phyloP scores from a whole-genome alignment of 768 basidiomycete species.

The Tricholoma terreum region DNA sequence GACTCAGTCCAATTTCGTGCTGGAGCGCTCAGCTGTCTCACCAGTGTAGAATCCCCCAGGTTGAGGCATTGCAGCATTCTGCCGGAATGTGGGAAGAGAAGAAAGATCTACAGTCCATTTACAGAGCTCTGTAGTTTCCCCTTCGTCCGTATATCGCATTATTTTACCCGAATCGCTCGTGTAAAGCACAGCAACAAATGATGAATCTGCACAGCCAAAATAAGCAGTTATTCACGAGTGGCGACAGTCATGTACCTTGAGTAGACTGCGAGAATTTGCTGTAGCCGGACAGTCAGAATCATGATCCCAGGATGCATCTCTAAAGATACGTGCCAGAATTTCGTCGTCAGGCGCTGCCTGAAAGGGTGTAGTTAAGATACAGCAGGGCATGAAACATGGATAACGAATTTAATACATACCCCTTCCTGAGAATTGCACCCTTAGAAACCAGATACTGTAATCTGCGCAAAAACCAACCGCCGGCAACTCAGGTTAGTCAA shows the following conservation, averaged over 20 bases:
- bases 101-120: slow-evolving; percentile 87
- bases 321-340: slow-evolving; percentile 70
- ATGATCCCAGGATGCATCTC: slow-evolving; percentile 1
- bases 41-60: slow-evolving; percentile 77
- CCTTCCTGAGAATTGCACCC: slow-evolving; percentile 83
- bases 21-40: slow-evolving; percentile 25
- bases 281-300: background rate
- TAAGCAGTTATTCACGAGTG: background rate
- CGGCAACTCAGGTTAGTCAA: slow-evolving; percentile 21
- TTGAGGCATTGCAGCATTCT: slow-evolving; percentile 57
- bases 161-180: slow-evolving; percentile 72
- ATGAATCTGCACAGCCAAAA: slow-evolving; percentile 49
- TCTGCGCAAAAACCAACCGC: slow-evolving; percentile 39
- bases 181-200: slow-evolving; percentile 80
- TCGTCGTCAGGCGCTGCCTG: slow-evolving; percentile 79
- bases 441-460: slow-evolving; percentile 86
- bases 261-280: slow-evolving; percentile 76
- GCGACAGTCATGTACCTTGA: slow-evolving; percentile 32
- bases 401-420: slow-evolving; percentile 43
- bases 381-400: slow-evolving; percentile 16
- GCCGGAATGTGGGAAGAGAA: slow-evolving; percentile 73
- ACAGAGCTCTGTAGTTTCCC: slow-evolving; percentile 70
- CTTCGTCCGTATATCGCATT: slow-evolving; percentile 86
- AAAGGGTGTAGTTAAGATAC: slow-evolving; percentile 10
- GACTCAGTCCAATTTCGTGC: slow-evolving; percentile 7